A percentile compares a stretch with the other conserved stretches of the same genome.
These are phyloP conservation scores for Draba incana DNA, from an alignment of 345 rosid species.

Conservation along the genomic window DNA sequence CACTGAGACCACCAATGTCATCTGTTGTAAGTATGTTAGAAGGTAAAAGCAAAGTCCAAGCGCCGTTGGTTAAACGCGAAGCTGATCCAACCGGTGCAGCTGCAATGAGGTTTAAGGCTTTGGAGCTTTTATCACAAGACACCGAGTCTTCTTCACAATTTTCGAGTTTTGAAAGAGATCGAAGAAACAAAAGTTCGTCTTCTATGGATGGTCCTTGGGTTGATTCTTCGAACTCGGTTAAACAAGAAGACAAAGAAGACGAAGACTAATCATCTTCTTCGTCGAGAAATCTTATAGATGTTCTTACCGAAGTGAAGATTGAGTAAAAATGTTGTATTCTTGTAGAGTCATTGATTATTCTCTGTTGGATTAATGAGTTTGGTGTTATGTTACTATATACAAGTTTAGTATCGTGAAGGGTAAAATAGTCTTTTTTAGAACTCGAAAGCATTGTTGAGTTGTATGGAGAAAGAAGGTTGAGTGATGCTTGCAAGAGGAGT, in stretches of 20 bases:
- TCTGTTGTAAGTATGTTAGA: slow-evolving; percentile 81
- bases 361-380: slow-evolving; percentile 13
- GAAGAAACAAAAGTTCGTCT: slow-evolving; percentile 44
- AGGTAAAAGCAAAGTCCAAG: slow-evolving; percentile 70
- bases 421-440: slow-evolving; percentile 50
- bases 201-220: slow-evolving; percentile 73
- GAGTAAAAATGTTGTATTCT: slow-evolving; percentile 15
- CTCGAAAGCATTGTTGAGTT: slow-evolving; percentile 80
- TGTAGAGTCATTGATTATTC: not conserved
- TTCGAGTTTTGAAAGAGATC: slow-evolving; percentile 50
- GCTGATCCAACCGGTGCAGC: slow-evolving; percentile 39
- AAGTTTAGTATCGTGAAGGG: not conserved
- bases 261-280: slow-evolving; percentile 30
- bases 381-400: slow-evolving; percentile 31
- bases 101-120: slow-evolving; percentile 80
- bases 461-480: slow-evolving; percentile 75
- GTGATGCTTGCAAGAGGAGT: slow-evolving; percentile 63
- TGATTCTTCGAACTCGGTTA: slow-evolving; percentile 54
- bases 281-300: slow-evolving; percentile 33
- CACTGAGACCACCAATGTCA: slow-evolving; percentile 86
- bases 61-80: slow-evolving; percentile 67
- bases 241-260: slow-evolving; percentile 16
- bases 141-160: slow-evolving; percentile 49
- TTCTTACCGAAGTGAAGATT: slow-evolving; percentile 33
- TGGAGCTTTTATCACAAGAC: slow-evolving; percentile 67